Evolutionary conservation across 345 rosid species (phyloP).

Genomic region (Citrus unshiu): DNA sequence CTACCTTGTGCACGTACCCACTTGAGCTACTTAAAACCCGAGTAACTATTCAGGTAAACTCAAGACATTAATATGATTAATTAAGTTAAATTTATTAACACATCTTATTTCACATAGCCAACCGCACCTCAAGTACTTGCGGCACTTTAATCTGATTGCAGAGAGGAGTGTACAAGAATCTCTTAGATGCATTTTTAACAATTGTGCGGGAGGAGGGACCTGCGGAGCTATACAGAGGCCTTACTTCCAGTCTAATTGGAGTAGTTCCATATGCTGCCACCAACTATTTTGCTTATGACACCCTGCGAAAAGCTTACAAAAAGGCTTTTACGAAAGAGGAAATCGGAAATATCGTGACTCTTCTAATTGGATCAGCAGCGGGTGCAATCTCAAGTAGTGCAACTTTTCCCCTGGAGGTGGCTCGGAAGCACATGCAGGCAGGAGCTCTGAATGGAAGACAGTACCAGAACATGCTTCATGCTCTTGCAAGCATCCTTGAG

Average conservation of each 20-base stretch:
- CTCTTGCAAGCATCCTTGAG: slow-evolving; percentile 48
- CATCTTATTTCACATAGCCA: neutral
- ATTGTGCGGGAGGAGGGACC: slow-evolving; percentile 49
- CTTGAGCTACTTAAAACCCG: slow-evolving; percentile 59
- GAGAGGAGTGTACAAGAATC: slow-evolving; percentile 46
- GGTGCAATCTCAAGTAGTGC: slow-evolving; percentile 58
- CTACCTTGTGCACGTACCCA: slow-evolving; percentile 53
- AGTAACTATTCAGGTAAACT: slow-evolving; percentile 44
- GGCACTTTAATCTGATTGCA: slow-evolving; percentile 19
- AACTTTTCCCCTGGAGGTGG: slow-evolving; percentile 58
- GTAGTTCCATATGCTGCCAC: slow-evolving; percentile 58
- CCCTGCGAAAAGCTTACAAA: slow-evolving; percentile 42
- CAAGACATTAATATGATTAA: neutral
- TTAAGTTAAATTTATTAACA: neutral
- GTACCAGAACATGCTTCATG: slow-evolving; percentile 47
- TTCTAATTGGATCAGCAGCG: slow-evolving; percentile 52
- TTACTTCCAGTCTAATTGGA: slow-evolving; percentile 53
- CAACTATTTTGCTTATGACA: slow-evolving; percentile 55
- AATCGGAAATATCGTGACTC: slow-evolving; percentile 50
- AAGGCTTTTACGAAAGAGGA: slow-evolving; percentile 38
- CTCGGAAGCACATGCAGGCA: slow-evolving; percentile 60
- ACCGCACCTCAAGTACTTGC: neutral
- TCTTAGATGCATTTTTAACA: slow-evolving; percentile 45
- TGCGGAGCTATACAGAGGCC: slow-evolving; percentile 51
- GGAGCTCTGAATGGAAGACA: slow-evolving; percentile 56